These are phyloP conservation scores for Trichophyton equinum DNA, from an alignment of 2,329 filamentous ascomycete species.

Conservation along the genomic window DNA sequence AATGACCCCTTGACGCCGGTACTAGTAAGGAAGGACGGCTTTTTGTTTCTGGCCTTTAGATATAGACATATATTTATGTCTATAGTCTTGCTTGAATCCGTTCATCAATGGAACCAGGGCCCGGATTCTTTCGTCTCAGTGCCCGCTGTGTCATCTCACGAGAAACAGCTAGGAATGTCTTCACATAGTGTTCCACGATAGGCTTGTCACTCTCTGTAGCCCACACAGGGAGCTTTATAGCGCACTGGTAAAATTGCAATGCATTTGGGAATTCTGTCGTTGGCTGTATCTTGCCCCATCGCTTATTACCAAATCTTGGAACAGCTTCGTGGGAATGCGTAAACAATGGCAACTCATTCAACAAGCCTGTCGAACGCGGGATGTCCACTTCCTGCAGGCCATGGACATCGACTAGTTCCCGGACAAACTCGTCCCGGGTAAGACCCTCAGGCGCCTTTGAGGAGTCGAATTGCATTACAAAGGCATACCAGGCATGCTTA, in stretches of 20 bases:
- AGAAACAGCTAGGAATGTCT: not conserved
- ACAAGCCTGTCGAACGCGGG: not conserved
- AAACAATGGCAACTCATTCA: not conserved
- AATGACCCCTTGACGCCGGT: no score
- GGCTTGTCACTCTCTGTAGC: not conserved
- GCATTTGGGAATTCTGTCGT: not conserved
- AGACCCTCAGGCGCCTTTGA: not conserved
- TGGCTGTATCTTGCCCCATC: not conserved
- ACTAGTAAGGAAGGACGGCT: no score
- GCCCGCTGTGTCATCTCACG: not conserved
- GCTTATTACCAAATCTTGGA: not conserved
- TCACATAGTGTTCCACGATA: not conserved
- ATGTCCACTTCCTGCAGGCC: not conserved
- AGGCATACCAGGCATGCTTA: conserved; percentile 5
- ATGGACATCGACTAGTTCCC: not conserved
- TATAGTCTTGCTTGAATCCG: not conserved
- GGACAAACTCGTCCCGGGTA: not conserved
- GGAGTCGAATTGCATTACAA: not conserved
- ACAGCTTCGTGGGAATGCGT: not conserved
- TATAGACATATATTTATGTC: not conserved
- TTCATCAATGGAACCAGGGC: not conserved
- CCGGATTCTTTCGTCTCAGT: not conserved
- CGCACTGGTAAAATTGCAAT: not conserved
- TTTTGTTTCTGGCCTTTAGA: no score
- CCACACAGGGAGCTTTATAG: not conserved